These are phyloP conservation scores for Coelastrella sp. DNA, from an alignment of 139 green algal species.

Conservation along the genomic window DNA sequence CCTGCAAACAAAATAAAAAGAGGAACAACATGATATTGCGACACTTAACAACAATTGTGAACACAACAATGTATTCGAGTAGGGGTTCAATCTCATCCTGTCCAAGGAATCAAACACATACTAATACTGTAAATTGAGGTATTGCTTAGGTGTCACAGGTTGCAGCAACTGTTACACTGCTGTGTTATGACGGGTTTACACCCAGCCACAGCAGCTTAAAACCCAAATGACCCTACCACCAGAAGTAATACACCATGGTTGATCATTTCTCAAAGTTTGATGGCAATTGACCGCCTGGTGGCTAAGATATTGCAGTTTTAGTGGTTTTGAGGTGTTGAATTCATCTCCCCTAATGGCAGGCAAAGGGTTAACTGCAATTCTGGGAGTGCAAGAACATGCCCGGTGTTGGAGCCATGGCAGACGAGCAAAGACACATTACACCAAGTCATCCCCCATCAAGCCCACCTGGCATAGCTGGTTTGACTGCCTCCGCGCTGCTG, in stretches of 20 bases:
- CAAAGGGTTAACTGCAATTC: neutral
- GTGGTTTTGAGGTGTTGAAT: neutral
- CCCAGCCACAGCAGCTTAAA: no score
- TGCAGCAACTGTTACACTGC: no score
- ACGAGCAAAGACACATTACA: neutral
- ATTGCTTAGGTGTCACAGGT: no score
- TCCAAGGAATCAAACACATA: neutral
- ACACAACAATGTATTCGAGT: no score
- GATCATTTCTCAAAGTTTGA: neutral
- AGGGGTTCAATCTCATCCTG: no score
- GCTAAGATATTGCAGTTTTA: neutral
- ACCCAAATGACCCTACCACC: no score
- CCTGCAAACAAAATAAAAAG: slow-evolving; percentile 29
- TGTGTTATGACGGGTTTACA: no score
- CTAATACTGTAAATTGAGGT: neutral
- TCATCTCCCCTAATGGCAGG: neutral
- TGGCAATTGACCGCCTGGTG: neutral
- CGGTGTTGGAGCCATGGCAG: neutral
- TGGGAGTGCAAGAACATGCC: neutral
- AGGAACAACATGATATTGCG: neutral
- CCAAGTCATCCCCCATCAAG: neutral
- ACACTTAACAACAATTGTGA: no score
- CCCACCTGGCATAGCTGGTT: slow-evolving; percentile 71
- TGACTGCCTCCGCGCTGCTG: slow-evolving; percentile 56
- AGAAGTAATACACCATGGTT: no score